These are phyloP conservation scores for Trichosporon faecale DNA, from an alignment of 1,284 basidiomycete species.

Conservation along the genomic window DNA sequence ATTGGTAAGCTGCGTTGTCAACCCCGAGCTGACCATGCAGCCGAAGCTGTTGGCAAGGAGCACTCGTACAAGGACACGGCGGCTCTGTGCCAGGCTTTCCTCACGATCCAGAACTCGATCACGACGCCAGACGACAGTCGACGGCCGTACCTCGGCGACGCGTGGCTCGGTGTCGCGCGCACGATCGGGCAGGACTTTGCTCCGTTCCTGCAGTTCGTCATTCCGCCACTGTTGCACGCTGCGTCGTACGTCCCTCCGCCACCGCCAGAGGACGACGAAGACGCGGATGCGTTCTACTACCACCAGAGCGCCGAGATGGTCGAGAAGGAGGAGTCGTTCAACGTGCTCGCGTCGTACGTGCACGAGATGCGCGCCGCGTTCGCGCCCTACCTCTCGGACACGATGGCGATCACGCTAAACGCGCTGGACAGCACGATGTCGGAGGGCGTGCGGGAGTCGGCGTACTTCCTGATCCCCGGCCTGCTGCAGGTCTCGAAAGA, in stretches of 20 bases:
- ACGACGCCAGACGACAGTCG: slow-evolving; percentile 36
- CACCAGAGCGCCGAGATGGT: slow-evolving; percentile 67
- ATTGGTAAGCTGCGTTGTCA: slow-evolving; percentile 56
- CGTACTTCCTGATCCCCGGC: slow-evolving; percentile 61
- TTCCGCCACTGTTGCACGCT: slow-evolving; percentile 69
- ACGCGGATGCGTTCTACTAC: slow-evolving; percentile 51
- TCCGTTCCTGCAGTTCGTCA: slow-evolving; percentile 74
- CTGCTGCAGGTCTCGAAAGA: slow-evolving; percentile 66
- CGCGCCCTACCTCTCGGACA: slow-evolving; percentile 67
- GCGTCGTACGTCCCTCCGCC: slow-evolving; percentile 59
- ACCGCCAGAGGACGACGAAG: slow-evolving; percentile 53
- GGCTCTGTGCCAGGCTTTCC: slow-evolving; percentile 67
- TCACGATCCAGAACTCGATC: slow-evolving; percentile 69
- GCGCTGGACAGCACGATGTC: slow-evolving; percentile 72
- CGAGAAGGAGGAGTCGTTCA: slow-evolving; percentile 79
- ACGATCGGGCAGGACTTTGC: slow-evolving; percentile 69
- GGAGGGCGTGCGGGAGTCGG: slow-evolving; percentile 68
- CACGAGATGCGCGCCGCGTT: slow-evolving; percentile 66
- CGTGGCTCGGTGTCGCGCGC: slow-evolving; percentile 14
- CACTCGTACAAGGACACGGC: slow-evolving; percentile 60
- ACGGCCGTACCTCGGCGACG: slow-evolving; percentile 33
- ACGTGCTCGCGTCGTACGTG: slow-evolving; percentile 74
- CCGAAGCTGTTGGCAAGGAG: slow-evolving; percentile 65
- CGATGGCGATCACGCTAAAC: slow-evolving; percentile 68
- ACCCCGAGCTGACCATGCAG: background rate